Evolutionary conservation across 2,329 filamentous ascomycete genomes (phyloP).

Genomic region (Coniochaeta hoffmannii): DNA sequence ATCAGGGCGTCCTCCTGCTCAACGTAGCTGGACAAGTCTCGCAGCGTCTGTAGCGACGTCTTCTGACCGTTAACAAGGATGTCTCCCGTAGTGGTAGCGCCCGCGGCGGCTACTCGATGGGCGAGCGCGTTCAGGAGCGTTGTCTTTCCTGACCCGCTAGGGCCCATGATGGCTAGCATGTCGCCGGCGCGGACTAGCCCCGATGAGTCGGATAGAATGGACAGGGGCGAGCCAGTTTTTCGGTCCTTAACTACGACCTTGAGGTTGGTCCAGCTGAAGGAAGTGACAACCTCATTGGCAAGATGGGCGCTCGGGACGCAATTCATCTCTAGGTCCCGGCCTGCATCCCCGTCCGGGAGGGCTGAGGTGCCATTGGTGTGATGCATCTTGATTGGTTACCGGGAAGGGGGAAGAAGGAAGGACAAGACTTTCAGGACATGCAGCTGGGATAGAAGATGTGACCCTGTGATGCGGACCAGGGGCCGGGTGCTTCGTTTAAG

Average conservation of each 20-base stretch:
- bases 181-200: slow-evolving; percentile 58
- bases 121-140: slow-evolving; percentile 77
- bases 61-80: slow-evolving; percentile 56
- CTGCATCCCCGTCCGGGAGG: not conserved
- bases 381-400: not conserved
- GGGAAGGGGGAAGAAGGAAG: too few relatives aligned
- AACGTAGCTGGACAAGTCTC: slow-evolving; percentile 66
- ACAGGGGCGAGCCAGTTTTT: slow-evolving; percentile 52
- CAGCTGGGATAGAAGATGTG: too few relatives aligned
- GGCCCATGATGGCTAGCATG: slow-evolving; percentile 75
- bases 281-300: not conserved
- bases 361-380: not conserved
- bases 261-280: slow-evolving; percentile 22
- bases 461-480: too few relatives aligned
- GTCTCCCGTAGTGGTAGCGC: slow-evolving; percentile 42
- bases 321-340: not conserved
- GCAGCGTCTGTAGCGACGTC: slow-evolving; percentile 48
- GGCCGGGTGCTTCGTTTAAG: too few relatives aligned
- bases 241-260: slow-evolving; percentile 70
- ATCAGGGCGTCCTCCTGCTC: slow-evolving; percentile 85
- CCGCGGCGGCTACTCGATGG: slow-evolving; percentile 39
- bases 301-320: not conserved
- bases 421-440: too few relatives aligned
- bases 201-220: slow-evolving; percentile 56
- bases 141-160: slow-evolving; percentile 68